phyloP scores from a whole-genome alignment of 176 grass and related monocot species.

The Cenchrus purpureus region DNA sequence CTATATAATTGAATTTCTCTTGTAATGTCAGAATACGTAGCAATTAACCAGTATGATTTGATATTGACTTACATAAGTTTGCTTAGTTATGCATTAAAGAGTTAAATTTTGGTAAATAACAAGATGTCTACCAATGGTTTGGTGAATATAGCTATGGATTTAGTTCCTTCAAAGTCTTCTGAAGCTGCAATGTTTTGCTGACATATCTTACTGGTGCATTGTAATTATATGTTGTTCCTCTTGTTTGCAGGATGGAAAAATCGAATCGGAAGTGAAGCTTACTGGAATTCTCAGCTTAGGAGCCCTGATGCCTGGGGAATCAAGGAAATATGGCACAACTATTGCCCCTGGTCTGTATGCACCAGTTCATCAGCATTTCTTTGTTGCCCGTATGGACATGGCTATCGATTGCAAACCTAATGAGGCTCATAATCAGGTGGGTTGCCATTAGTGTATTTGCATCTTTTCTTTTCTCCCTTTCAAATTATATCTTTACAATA shows the following conservation, averaged over 20 bases:
- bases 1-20: neutral
- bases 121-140: neutral
- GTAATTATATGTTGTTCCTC: slow-evolving; percentile 30
- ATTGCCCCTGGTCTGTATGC: slow-evolving; percentile 99
- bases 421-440: slow-evolving; percentile 97
- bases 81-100: neutral
- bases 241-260: slow-evolving; percentile 86
- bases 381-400: slow-evolving; percentile 99
- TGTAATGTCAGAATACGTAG: neutral
- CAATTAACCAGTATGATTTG: neutral
- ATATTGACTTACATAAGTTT: slow-evolving; percentile 30
- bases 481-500: neutral
- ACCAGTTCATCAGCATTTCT: slow-evolving; percentile 99
- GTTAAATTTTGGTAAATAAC: neutral
- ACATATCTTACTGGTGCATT: neutral
- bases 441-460: neutral
- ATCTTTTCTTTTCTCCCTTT: neutral
- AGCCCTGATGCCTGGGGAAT: slow-evolving; percentile 93
- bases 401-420: slow-evolving; percentile 95
- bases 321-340: slow-evolving; percentile 96
- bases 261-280: slow-evolving; percentile 98
- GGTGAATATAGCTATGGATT: neutral
- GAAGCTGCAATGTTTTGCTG: slow-evolving; percentile 3
- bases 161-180: slow-evolving; percentile 8
- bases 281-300: slow-evolving; percentile 99